Percentiles rank a stretch among this genome's conserved stretches.
phyloP scores from a whole-genome alignment of 2,329 filamentous ascomycete genomes.

The Colletotrichum higginsianum region DNA sequence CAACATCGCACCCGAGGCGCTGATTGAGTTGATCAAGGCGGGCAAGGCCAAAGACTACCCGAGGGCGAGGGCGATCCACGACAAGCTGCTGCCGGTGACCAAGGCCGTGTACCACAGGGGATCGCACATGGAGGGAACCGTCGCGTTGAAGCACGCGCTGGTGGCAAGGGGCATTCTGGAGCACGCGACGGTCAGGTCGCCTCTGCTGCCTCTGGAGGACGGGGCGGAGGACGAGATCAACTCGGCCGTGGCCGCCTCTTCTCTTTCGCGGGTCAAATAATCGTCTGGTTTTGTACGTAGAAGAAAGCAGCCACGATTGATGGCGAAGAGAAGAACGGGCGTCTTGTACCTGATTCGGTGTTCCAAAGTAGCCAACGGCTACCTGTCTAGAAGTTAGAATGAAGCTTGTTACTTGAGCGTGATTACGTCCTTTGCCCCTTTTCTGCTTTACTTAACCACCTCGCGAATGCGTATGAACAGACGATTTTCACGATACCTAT shows the following conservation, averaged over 20 bases:
- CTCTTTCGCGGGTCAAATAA: conserved; percentile 41
- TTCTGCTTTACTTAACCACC: no score
- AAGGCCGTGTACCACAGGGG: conserved; percentile 69
- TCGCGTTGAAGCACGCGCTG: conserved; percentile 66
- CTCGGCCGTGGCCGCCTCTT: conserved; percentile 53
- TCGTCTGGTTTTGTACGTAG: neutral
- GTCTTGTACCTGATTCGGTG: no score
- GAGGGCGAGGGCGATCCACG: conserved; percentile 64
- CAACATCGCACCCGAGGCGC: conserved; percentile 65
- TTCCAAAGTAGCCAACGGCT: no score
- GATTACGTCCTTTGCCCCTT: no score
- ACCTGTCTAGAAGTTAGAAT: no score
- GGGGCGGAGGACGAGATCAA: conserved; percentile 61
- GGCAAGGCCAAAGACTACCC: conserved; percentile 65
- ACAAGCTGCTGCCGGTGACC: conserved; percentile 64
- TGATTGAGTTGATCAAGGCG: conserved; percentile 65
- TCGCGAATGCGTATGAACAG: no score
- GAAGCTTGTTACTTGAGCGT: no score
- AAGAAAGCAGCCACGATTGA: neutral
- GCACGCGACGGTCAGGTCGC: conserved; percentile 66
- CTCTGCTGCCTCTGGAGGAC: conserved; percentile 59
- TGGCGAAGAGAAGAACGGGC: neutral
- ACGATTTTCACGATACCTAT: no score
- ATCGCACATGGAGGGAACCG: conserved; percentile 69
- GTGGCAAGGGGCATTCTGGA: conserved; percentile 64